A percentile compares a stretch with the other conserved stretches of the same genome.
Conservation (phyloP, 176 grass and related monocot genomes). For the Stipa capillata region DNA sequence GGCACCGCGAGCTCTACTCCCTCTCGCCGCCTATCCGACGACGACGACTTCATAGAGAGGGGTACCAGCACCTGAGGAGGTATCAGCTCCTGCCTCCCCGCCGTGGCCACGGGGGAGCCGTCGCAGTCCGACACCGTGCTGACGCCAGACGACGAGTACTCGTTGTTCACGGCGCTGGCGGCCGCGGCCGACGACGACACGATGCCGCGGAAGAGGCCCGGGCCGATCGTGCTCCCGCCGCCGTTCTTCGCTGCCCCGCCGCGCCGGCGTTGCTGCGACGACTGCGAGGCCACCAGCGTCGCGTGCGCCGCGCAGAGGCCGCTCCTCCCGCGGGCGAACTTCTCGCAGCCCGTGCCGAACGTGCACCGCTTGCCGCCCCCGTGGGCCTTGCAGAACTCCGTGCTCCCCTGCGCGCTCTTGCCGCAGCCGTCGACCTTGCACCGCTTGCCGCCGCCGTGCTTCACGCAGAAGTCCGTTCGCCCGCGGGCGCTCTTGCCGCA, state of each 20-base stretch:
- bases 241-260: background rate
- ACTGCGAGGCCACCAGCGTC: constrained; percentile 38
- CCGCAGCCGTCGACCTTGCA: constrained; percentile 44
- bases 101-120: constrained; percentile 6
- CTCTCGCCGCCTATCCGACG: constrained; percentile 17
- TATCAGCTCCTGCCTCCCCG: constrained; percentile 38
- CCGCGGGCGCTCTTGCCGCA: constrained; percentile 77
- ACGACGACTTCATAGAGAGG: constrained; percentile 41
- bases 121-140: constrained; percentile 49
- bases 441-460: constrained; percentile 67
- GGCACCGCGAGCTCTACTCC: constrained; percentile 23
- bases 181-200: constrained; percentile 19
- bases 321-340: constrained; percentile 62
- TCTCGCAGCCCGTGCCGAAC: constrained; percentile 50
- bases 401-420: constrained; percentile 77
- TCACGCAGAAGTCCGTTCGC: constrained; percentile 56
- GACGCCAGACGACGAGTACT: constrained; percentile 26
- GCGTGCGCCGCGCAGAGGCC: constrained; percentile 67
- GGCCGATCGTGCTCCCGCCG: constrained; percentile 30
- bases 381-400: constrained; percentile 66
- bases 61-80: constrained; percentile 69
- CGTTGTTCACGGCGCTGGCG: constrained; percentile 14
- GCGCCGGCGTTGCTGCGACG: background rate
- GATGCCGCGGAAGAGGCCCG: constrained; percentile 59
- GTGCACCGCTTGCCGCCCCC: constrained; percentile 64